Percentiles rank a stretch among this genome's conserved stretches.
These are phyloP conservation scores for Tetrahymena borealis DNA, from an alignment of 73 alveolate species.

Conservation along the genomic window DNA sequence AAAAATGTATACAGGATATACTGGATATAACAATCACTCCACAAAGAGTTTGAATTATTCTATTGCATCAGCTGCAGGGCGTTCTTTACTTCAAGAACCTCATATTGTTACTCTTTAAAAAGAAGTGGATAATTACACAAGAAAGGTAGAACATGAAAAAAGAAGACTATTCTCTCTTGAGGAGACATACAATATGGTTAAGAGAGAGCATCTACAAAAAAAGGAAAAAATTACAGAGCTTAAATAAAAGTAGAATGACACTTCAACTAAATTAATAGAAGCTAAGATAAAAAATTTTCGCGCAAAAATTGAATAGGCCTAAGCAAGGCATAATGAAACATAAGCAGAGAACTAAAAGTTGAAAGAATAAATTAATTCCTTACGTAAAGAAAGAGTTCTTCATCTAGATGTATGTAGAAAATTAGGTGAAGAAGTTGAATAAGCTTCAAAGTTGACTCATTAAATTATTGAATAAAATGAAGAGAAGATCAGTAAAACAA, in stretches of 20 bases:
- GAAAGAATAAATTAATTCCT: slow-evolving; percentile 59
- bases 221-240: slow-evolving; percentile 4
- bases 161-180: slow-evolving; percentile 17
- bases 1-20: background rate
- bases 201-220: slow-evolving; percentile 16
- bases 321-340: slow-evolving; percentile 62
- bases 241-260: slow-evolving; percentile 9
- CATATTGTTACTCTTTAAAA: slow-evolving; percentile 19
- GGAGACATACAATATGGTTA: slow-evolving; percentile 13
- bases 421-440: slow-evolving; percentile 41
- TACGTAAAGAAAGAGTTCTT: slow-evolving; percentile 66
- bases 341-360: slow-evolving; percentile 54
- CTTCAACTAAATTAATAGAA: slow-evolving; percentile 16
- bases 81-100: slow-evolving; percentile 11
- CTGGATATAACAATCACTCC: background rate
- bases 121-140: slow-evolving; percentile 37
- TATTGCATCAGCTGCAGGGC: background rate
- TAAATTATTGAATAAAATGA: slow-evolving; percentile 33
- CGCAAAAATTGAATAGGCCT: slow-evolving; percentile 66
- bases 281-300: slow-evolving; percentile 68
- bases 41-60: background rate
- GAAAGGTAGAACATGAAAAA: slow-evolving; percentile 39
- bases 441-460: slow-evolving; percentile 34
- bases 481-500: slow-evolving; percentile 48
- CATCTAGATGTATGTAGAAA: slow-evolving; percentile 32